phyloP scores from a whole-genome alignment of 164 flowering plant genomes.

The Santalum album region DNA sequence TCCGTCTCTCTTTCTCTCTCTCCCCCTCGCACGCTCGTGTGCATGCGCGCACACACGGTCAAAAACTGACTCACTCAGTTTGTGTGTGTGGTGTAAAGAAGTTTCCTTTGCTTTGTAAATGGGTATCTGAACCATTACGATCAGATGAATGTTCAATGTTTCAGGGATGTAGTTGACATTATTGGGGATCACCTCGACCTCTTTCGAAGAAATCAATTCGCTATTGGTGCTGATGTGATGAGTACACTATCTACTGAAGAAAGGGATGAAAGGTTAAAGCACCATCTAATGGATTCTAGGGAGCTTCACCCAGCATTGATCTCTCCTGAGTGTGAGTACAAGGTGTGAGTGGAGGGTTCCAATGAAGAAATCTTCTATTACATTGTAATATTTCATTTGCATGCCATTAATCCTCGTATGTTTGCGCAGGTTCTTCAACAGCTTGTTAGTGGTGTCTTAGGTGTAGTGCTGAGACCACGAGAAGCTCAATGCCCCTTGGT shows the following conservation, averaged over 20 bases:
- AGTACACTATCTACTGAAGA: constrained; percentile 77
- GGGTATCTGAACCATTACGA: constrained; percentile 6
- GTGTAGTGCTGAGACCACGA: constrained; percentile 70
- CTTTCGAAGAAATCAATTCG: constrained; percentile 78
- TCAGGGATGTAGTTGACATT: constrained; percentile 83
- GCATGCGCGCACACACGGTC: no score
- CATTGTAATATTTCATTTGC: not conserved
- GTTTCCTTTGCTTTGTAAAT: not conserved
- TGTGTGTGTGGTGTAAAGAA: no score
- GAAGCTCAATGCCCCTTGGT: constrained; percentile 89
- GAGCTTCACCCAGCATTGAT: constrained; percentile 96
- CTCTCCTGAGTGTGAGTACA: constrained; percentile 97
- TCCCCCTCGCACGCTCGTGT: no score
- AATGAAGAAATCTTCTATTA: constrained; percentile 6
- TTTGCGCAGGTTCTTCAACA: constrained; percentile 68
- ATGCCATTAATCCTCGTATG: constrained; percentile 2
- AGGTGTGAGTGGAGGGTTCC: constrained; percentile 74
- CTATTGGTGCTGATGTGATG: constrained; percentile 91
- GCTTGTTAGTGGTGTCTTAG: constrained; percentile 68
- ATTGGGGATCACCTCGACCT: constrained; percentile 84
- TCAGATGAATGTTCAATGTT: constrained; percentile 15
- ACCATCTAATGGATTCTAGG: constrained; percentile 18
- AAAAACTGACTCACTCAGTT: not conserved
- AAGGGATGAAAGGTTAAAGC: constrained; percentile 89
- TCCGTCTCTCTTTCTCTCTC: no score